These are phyloP conservation scores for Aspergillus nomiae DNA, from an alignment of 2,329 filamentous ascomycete genomes.

Conservation along the genomic window DNA sequence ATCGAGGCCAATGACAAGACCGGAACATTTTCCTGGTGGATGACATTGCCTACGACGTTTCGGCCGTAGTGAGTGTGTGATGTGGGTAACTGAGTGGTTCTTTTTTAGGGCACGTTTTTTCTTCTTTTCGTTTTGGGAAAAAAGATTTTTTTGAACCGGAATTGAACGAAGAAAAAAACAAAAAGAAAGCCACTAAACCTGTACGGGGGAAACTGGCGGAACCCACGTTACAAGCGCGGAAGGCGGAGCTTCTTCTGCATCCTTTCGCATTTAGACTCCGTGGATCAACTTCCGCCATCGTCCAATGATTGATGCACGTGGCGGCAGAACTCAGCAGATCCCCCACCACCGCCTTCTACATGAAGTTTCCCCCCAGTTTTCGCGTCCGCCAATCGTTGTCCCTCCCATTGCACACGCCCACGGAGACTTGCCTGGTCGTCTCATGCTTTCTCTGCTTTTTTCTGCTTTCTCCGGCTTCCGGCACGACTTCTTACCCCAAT, in stretches of 20 bases:
- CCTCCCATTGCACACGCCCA: background rate
- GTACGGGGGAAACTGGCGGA: conserved; percentile 7
- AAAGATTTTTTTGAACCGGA: too few relatives aligned
- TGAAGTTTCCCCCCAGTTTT: background rate
- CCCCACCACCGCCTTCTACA: conserved; percentile 21
- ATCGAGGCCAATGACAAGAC: background rate
- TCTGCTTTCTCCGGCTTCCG: too few relatives aligned
- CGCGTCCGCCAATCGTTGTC: conserved; percentile 13
- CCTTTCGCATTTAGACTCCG: too few relatives aligned
- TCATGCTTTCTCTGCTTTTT: too few relatives aligned
- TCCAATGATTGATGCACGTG: conserved; percentile 38
- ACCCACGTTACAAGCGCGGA: conserved; percentile 5
- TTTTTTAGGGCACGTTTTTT: background rate
- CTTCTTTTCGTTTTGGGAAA: too few relatives aligned
- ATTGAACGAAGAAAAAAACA: background rate
- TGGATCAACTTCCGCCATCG: conserved; percentile 11
- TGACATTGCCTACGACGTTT: background rate
- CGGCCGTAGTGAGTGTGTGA: background rate
- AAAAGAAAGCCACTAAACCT: background rate
- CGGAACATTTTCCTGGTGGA: conserved; percentile 1
- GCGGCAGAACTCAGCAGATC: conserved; percentile 29
- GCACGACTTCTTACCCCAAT: too few relatives aligned
- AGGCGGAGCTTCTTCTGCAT: conserved; percentile 9
- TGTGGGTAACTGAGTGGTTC: background rate
- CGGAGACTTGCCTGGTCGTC: too few relatives aligned